Percentiles rank a stretch among this genome's conserved stretches.
Conservation (phyloP, 495 filamentous ascomycete genomes). For the Aspergillus sclerotioniger region DNA sequence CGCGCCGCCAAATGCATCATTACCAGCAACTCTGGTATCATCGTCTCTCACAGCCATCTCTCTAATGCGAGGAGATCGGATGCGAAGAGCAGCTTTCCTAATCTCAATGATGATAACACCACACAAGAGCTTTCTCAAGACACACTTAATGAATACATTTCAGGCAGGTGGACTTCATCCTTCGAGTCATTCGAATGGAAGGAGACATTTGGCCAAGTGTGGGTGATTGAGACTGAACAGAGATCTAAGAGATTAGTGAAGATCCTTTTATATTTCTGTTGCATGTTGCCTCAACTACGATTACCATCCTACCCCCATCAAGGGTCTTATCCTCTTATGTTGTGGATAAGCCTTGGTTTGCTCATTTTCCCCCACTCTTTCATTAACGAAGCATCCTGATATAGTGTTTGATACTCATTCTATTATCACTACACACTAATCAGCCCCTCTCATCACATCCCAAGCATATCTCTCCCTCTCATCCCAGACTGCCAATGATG, state of each 20-base stretch:
- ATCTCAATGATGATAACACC: constrained; percentile 41
- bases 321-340: background rate
- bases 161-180: constrained; percentile 36
- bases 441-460: constrained; percentile 7
- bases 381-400: too few species aligned
- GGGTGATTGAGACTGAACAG: constrained; percentile 50
- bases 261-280: background rate
- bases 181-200: constrained; percentile 33
- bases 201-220: constrained; percentile 30
- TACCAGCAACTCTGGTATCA: too few species aligned
- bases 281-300: background rate
- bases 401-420: too few species aligned
- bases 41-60: background rate
- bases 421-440: too few species aligned
- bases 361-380: too few species aligned
- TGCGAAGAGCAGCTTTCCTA: constrained; percentile 7
- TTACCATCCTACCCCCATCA: background rate
- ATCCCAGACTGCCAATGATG: constrained; percentile 22
- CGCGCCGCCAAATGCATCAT: background rate
- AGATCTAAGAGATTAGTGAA: constrained; percentile 41
- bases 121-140: constrained; percentile 43
- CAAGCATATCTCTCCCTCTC: background rate
- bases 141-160: constrained; percentile 28
- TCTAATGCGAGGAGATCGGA: background rate
- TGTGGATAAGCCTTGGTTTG: background rate